Evolutionary conservation across 2,329 filamentous ascomycete genomes (phyloP).

Genomic region (Conoideocrella luteorostrata): DNA sequence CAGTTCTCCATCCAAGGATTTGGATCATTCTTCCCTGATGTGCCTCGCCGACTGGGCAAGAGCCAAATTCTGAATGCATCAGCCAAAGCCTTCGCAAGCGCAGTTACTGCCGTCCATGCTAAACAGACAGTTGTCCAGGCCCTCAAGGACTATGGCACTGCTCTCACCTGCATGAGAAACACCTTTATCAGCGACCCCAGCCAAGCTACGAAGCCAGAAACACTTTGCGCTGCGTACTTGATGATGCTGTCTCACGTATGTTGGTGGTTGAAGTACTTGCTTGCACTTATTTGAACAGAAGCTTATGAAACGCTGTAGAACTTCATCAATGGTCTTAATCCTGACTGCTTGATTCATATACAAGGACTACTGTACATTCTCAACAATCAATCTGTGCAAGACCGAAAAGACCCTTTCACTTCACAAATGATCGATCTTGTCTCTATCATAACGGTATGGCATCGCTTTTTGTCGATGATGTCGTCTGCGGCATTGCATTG

Average conservation of each 20-base stretch:
- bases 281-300: background rate
- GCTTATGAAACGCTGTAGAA: background rate
- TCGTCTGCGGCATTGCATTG: background rate
- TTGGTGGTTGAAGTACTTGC: background rate
- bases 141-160: constrained; percentile 24
- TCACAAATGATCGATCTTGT: constrained; percentile 7
- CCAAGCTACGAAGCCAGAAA: constrained; percentile 22
- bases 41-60: constrained; percentile 37
- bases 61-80: constrained; percentile 39
- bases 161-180: constrained; percentile 15
- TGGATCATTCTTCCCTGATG: constrained; percentile 36
- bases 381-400: constrained; percentile 1
- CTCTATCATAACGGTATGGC: constrained; percentile 6
- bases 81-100: constrained; percentile 22
- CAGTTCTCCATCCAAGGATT: constrained; percentile 41
- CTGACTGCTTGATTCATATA: constrained; percentile 6
- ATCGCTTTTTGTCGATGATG: background rate
- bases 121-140: constrained; percentile 15
- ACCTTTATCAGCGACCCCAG: constrained; percentile 22
- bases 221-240: constrained; percentile 30
- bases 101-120: constrained; percentile 18
- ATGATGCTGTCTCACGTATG: constrained; percentile 23
- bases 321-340: constrained; percentile 3
- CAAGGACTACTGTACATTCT: constrained; percentile 7
- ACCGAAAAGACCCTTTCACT: constrained; percentile 1